Evolutionary conservation across 257 asterid genomes (phyloP).

Genomic region (Nicotiana tomentosiformis): DNA sequence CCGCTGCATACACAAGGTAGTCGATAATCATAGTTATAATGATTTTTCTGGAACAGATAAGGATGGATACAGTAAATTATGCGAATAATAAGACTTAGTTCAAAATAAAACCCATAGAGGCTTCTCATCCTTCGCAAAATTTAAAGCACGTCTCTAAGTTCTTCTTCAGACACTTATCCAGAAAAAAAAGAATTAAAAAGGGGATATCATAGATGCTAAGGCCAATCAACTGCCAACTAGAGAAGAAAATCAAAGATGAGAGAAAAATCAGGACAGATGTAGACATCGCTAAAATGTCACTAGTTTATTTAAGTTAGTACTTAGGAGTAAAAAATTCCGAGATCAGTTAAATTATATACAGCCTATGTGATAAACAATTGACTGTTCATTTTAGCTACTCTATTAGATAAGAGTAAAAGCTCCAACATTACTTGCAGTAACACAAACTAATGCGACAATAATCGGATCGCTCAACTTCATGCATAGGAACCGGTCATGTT

Average conservation of each 20-base stretch:
- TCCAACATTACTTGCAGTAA: background rate
- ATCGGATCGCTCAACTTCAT: background rate
- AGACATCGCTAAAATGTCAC: background rate
- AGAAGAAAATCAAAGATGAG: background rate
- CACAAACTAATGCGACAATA: background rate
- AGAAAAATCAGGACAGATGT: background rate
- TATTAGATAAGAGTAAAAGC: background rate
- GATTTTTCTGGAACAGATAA: background rate
- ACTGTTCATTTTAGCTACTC: background rate
- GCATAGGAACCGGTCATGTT: background rate
- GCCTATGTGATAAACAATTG: background rate
- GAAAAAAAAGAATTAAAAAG: background rate
- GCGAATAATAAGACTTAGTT: background rate
- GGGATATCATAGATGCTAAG: background rate
- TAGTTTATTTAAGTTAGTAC: background rate
- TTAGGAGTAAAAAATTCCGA: background rate
- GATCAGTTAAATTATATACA: background rate
- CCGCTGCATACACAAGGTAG: constrained; percentile 52
- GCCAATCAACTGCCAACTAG: background rate
- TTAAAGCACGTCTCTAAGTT: background rate
- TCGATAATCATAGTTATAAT: background rate
- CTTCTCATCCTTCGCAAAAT: background rate
- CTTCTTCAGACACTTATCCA: background rate
- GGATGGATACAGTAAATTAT: background rate
- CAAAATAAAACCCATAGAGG: background rate